These are phyloP conservation scores for Pyrenophora teres DNA, from an alignment of 2,329 filamentous ascomycete genomes.

Conservation along the genomic window DNA sequence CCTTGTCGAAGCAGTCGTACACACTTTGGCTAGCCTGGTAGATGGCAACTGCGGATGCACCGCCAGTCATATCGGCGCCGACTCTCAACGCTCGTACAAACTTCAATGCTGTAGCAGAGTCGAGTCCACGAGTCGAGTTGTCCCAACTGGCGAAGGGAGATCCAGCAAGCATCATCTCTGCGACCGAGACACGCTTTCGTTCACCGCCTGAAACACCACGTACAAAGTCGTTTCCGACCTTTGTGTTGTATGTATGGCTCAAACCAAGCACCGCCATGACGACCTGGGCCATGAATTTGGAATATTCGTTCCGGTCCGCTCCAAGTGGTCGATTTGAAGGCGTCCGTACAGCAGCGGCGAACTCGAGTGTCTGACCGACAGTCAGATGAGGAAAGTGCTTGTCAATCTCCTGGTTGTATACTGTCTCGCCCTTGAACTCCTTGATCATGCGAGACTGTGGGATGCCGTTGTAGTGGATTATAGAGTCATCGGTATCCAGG, in stretches of 20 bases:
- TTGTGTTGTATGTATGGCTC: slow-evolving; percentile 60
- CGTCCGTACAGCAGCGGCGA: slow-evolving; percentile 59
- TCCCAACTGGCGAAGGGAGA: slow-evolving; percentile 52
- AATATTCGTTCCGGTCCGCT: slow-evolving; percentile 50
- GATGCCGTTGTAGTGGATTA: slow-evolving; percentile 66
- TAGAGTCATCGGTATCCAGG: slow-evolving; percentile 58
- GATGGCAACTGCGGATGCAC: slow-evolving; percentile 61
- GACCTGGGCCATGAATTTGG: slow-evolving; percentile 55
- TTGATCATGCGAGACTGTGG: slow-evolving; percentile 51
- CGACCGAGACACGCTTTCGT: slow-evolving; percentile 65
- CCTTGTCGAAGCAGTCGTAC: slow-evolving; percentile 73
- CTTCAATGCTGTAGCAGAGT: slow-evolving; percentile 60
- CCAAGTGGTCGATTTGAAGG: slow-evolving; percentile 49
- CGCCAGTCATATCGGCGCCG: slow-evolving; percentile 56
- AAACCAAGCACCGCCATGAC: slow-evolving; percentile 61
- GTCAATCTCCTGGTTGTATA: slow-evolving; percentile 55
- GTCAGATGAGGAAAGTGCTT: slow-evolving; percentile 63
- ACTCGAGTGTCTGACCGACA: slow-evolving; percentile 61
- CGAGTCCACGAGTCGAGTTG: slow-evolving; percentile 50
- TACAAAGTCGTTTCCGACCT: slow-evolving; percentile 63
- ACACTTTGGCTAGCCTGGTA: slow-evolving; percentile 59
- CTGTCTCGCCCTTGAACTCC: slow-evolving; percentile 53
- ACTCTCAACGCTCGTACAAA: slow-evolving; percentile 60
- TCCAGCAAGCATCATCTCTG: slow-evolving; percentile 55
- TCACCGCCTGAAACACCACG: slow-evolving; percentile 67